These are phyloP conservation scores for Aquilaria yunnanensis DNA, from an alignment of 345 rosid genomes.

Conservation along the genomic window DNA sequence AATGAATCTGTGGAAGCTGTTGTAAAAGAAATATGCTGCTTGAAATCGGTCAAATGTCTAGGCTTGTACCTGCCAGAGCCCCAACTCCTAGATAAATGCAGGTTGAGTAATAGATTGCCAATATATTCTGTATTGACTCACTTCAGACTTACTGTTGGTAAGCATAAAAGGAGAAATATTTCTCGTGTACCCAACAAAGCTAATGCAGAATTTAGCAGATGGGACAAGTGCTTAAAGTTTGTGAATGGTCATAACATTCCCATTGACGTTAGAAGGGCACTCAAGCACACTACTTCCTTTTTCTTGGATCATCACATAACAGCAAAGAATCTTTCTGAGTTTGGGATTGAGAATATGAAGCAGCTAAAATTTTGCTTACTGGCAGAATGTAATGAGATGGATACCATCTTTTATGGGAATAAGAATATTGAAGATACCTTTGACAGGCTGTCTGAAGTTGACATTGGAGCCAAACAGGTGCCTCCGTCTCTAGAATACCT, in stretches of 20 bases:
- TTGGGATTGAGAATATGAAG: constrained; percentile 15
- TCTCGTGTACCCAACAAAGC: constrained; percentile 17
- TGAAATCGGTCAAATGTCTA: not conserved
- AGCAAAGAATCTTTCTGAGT: constrained; percentile 12
- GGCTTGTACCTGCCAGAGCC: constrained; percentile 16
- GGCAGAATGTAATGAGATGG: constrained; percentile 21
- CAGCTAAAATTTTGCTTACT: constrained; percentile 20
- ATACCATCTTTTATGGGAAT: constrained; percentile 13
- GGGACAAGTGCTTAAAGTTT: constrained; percentile 19
- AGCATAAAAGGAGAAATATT: constrained; percentile 16
- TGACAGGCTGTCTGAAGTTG: not conserved
- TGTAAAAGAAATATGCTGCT: constrained; percentile 11
- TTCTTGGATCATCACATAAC: constrained; percentile 21
- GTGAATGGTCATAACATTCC: constrained; percentile 17
- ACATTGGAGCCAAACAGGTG: not conserved
- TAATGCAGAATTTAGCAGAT: constrained; percentile 6
- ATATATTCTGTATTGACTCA: constrained; percentile 1
- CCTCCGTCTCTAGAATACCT: constrained; percentile 12
- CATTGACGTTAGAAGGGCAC: constrained; percentile 1
- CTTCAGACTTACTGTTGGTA: constrained; percentile 19
- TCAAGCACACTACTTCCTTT: constrained; percentile 15
- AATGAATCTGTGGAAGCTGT: constrained; percentile 14
- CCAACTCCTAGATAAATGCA: constrained; percentile 6
- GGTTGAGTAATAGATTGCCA: not conserved
- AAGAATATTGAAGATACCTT: not conserved